Base-by-base conservation (phyloP, 805 yeast genomes). In the Hanseniaspora meyeri region DNA sequence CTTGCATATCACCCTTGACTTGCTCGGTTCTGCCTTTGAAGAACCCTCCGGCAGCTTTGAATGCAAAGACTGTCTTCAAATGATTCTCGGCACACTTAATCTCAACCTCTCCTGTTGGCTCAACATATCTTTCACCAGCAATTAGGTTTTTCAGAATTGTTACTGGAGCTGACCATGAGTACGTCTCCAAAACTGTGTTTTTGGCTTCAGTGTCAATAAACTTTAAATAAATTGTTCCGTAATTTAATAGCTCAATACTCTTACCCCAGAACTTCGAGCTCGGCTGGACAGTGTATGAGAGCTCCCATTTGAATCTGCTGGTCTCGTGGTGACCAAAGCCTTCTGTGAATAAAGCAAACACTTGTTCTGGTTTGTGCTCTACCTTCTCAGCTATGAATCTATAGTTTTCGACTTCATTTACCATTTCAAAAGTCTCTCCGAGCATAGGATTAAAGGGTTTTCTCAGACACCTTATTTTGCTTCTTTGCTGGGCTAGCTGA, bases 211-310 rank as follows among this genome's bases (percentile, higher is more conserved):
- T 39, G 20, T 50, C 32, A 9, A 47, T 14, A 47, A 83, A 72
- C 2, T 74, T 73, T 40, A 93, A 72, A 47, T 75, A 77, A 4
- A 85, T 72, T 14, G 73, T 73, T 40, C 98, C 98, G 46, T 77
- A 80, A 61, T 87, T 87, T 49, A 78, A 77, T 57, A 93, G 72
- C 66, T 93, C 97, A 8, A 87, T 81, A 31, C 90, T 82, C 70
- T 91, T 93, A 51, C 97, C 97, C 95, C 97, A 91, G 64, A 87
- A 87, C 67, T 89, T 88, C 63, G 90, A 96, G 24, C 78, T 77
- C 0, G 96, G 95, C 29, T 80, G 71, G 3, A 85, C 77, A n/a
- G 80, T 74, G 60, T 80, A 82, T 40, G 75, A 73, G 43, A 81
- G 66, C 51, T 78, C 80, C 97, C 97, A 93, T 27, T 76, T 51